Percentiles rank a stretch among this genome's conserved stretches.
Conservation (phyloP, 129 eudicot species). For the Helianthus annuus region HanXRQr2.0-SUNRISE NC_035447.2:2343677-2344176, state of each 20-base stretch:
- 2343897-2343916: slow-evolving; percentile 4
- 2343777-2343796: too few species aligned
- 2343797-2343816: too few species aligned
- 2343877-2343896: background rate
- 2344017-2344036: slow-evolving; percentile 97
- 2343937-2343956: slow-evolving; percentile 46
- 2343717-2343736: too few species aligned
- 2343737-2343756: slow-evolving; percentile 7
- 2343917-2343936: slow-evolving; percentile 11
- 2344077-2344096: slow-evolving; percentile 98
- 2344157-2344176: background rate
- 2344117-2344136: background rate
- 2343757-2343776: background rate
- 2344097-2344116: slow-evolving; percentile 38
- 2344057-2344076: slow-evolving; percentile 77
- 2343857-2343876: background rate
- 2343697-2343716: background rate
- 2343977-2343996: slow-evolving; percentile 88
- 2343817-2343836: too few species aligned
- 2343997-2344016: slow-evolving; percentile 92
- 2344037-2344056: slow-evolving; percentile 97
- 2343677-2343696: too few species aligned
- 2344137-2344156: background rate
- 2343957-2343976: slow-evolving; percentile 90
- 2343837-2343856: too few species aligned